Evolutionary conservation across 2,329 filamentous ascomycete genomes (phyloP).

Genomic region (Zasmidium citrigriseum): DNA sequence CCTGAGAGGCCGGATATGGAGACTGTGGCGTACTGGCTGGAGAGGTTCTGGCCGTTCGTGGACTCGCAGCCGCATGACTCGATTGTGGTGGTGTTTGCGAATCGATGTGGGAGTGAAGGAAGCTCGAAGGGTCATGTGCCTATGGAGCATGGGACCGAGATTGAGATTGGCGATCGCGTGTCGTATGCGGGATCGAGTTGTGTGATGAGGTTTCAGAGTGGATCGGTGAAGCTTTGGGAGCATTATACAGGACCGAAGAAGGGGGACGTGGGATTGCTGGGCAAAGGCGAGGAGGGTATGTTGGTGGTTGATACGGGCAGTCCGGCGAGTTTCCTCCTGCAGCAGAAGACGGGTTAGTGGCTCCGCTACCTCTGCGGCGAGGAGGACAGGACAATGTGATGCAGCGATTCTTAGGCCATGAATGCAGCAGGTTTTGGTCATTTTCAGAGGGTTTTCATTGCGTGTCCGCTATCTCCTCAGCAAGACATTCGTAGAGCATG

Average conservation of each 20-base stretch:
- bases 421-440: not conserved
- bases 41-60: slow-evolving; percentile 64
- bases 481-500: slow-evolving; percentile 16
- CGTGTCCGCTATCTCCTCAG: slow-evolving; percentile 23
- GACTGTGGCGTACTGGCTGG: slow-evolving; percentile 74
- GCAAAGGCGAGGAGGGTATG: slow-evolving; percentile 68
- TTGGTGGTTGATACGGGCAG: slow-evolving; percentile 65
- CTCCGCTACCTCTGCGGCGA: not conserved
- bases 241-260: slow-evolving; percentile 46
- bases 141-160: slow-evolving; percentile 32
- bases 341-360: slow-evolving; percentile 21
- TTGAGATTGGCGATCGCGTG: slow-evolving; percentile 41
- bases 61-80: slow-evolving; percentile 50
- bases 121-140: slow-evolving; percentile 23
- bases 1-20: slow-evolving; percentile 65
- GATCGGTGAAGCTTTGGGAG: slow-evolving; percentile 63
- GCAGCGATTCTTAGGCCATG: not conserved
- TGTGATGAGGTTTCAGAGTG: slow-evolving; percentile 65
- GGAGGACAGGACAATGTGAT: not conserved
- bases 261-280: slow-evolving; percentile 52
- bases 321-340: slow-evolving; percentile 35
- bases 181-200: slow-evolving; percentile 74
- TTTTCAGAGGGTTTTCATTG: slow-evolving; percentile 27
- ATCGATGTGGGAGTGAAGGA: slow-evolving; percentile 66
- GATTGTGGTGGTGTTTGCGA: slow-evolving; percentile 69